A percentile compares a stretch with the other conserved stretches of the same genome.
Conservation (phyloP, 192 early-diverging fungal genomes). For the Thamnidium elegans region DNA sequence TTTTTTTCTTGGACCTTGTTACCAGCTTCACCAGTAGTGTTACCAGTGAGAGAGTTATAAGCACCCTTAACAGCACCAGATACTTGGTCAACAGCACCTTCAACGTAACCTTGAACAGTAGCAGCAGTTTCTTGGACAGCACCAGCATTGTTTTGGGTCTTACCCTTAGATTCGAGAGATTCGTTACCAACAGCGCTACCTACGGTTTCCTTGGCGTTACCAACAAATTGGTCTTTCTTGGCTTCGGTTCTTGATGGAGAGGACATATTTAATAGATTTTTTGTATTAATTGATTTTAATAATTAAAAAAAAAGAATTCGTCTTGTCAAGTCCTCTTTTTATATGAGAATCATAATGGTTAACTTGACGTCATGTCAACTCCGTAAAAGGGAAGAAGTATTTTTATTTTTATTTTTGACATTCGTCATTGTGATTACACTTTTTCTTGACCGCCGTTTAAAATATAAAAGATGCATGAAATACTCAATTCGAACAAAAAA, state of each 20-base stretch:
- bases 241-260: constrained; percentile 21
- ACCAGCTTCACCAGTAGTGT: constrained; percentile 7
- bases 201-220: constrained; percentile 35
- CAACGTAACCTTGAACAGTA: constrained; percentile 19
- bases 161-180: constrained; percentile 27
- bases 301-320: background rate
- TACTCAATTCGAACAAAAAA: too few species aligned
- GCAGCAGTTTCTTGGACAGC: constrained; percentile 19
- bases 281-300: background rate
- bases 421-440: too few species aligned
- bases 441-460: too few species aligned
- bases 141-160: constrained; percentile 27
- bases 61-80: constrained; percentile 31
- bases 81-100: constrained; percentile 29
- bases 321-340: background rate
- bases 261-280: constrained; percentile 16
- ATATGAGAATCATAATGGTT: too few species aligned
- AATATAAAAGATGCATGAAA: too few species aligned
- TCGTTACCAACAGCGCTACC: constrained; percentile 34
- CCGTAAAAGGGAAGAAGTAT: too few species aligned
- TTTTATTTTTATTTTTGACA: too few species aligned
- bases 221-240: constrained; percentile 30
- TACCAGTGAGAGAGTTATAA: constrained; percentile 9
- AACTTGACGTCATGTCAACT: too few species aligned
- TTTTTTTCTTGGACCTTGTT: constrained; percentile 15